Evolutionary conservation across 352 stramenopile species (phyloP), one percentile per base, ranked within the genome.

Genomic region (Phytophthora kernoviae): DNA sequence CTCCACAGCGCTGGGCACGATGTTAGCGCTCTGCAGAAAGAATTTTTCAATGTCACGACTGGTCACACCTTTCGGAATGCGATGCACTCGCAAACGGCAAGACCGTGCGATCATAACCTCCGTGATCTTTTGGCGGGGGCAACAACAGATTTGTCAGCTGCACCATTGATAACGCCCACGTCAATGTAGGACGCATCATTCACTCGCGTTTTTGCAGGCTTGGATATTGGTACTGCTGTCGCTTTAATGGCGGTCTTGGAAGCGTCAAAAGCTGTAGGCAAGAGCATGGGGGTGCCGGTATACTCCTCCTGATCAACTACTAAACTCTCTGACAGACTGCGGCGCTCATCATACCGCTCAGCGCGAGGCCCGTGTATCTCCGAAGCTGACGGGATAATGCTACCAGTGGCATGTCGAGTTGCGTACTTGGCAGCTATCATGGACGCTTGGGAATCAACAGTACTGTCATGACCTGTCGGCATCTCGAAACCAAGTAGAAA

Each of bases 351-450:
- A 20, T n/a, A 21, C 1, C 65, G 56, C 5, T 49, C 49, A 10
- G 21, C 66, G 46, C 68, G 67, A 24, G 77, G 73, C 0, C 83
- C 83, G 24, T 90, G 81, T 32, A 91, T 69, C 56, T 91, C 84
- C n/a, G 75, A 42, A 4, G 68, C 33, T 11, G 82, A 91, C 22
- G 80, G 81, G 55, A 93, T 93, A 43, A 95, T 87, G 26, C 49
- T 55, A 5, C 87, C 87, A 4, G 65, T 70, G 20, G 64, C 42
- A 54, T 93, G 73, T 26, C 75, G 73, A 27, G 70, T 69, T 32
- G 78, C 84, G 62, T 93, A 90, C 64, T 93, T 94, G 61, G 87
- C 87, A 10, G 85, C 83, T 26, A 96, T 73, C 87, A 96, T 96
- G 10, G 83, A 88, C 21, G 80, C 85, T 65, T 96, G 87, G 4